Conservation (phyloP, 176 grass and related monocot genomes). For the Pharus latifolius region DNA sequence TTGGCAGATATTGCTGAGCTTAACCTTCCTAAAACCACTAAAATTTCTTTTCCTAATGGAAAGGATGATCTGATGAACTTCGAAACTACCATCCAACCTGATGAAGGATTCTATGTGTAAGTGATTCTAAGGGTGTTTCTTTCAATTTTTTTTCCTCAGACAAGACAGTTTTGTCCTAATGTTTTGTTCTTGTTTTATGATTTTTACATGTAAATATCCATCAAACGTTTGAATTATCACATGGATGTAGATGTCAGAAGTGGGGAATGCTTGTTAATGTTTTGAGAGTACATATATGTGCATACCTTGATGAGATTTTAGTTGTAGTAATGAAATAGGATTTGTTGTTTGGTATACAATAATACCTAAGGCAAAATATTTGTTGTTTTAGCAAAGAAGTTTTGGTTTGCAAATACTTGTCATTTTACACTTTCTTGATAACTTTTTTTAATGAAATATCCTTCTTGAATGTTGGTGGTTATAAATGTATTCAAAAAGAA, state of each 20-base stretch:
- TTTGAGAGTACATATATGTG: not conserved
- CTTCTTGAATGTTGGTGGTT: no score
- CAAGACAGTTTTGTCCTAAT: not conserved
- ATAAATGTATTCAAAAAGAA: no score
- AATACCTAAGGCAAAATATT: no score
- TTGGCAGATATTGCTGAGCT: conserved; percentile 59
- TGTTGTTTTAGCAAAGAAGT: no score
- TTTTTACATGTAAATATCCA: not conserved
- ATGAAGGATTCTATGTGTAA: conserved; percentile 79
- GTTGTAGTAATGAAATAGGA: no score
- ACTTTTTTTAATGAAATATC: no score
- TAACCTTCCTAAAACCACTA: conserved; percentile 57
- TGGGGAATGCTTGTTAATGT: not conserved
- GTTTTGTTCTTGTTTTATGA: not conserved
- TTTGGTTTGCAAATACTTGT: no score
- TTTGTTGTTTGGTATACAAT: no score
- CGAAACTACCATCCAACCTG: conserved; percentile 46
- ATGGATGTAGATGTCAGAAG: not conserved
- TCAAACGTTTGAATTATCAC: not conserved
- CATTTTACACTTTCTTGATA: no score
- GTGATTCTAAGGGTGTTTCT: not conserved
- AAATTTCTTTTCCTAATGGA: conserved; percentile 64
- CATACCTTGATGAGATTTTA: not conserved
- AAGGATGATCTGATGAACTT: conserved; percentile 89
- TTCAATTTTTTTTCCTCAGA: not conserved